Percentiles rank a stretch among this genome's conserved stretches.
phyloP scores from a whole-genome alignment of 805 yeast genomes.

The Cyberlindnera xishuangbannaensis region DNA sequence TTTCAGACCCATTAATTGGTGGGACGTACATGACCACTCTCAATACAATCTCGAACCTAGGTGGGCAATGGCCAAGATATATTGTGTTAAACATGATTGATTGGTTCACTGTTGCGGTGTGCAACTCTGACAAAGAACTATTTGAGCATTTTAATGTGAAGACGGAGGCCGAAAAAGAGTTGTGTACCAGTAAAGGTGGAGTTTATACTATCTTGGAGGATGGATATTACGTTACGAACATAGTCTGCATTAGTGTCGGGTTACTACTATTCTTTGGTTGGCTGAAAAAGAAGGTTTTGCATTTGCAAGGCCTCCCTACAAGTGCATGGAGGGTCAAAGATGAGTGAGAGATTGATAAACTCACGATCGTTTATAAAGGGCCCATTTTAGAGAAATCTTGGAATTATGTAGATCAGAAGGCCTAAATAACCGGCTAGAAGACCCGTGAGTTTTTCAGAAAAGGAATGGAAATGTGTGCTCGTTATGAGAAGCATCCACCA shows the following conservation, averaged over 20 bases:
- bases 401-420: slow-evolving; percentile 23
- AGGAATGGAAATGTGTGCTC: slow-evolving; percentile 76
- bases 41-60: slow-evolving; percentile 86
- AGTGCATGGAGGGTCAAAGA: slow-evolving; percentile 61
- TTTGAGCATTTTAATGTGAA: slow-evolving; percentile 20
- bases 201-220: slow-evolving; percentile 50
- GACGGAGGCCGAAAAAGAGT: slow-evolving; percentile 35
- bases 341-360: not conserved
- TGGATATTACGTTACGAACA: slow-evolving; percentile 80
- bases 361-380: too few species aligned
- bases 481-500: slow-evolving; percentile 87
- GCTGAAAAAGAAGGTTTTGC: slow-evolving; percentile 55
- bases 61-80: slow-evolving; percentile 97
- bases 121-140: slow-evolving; percentile 43
- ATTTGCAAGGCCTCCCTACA: slow-evolving; percentile 67
- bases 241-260: slow-evolving; percentile 67
- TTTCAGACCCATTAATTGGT: slow-evolving; percentile 93
- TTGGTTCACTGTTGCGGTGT: slow-evolving; percentile 60
- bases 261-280: slow-evolving; percentile 54
- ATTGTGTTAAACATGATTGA: slow-evolving; percentile 77
- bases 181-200: slow-evolving; percentile 55
- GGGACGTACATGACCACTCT: slow-evolving; percentile 97
- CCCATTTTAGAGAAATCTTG: slow-evolving; percentile 22
- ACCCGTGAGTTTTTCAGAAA: slow-evolving; percentile 70
- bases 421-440: slow-evolving; percentile 54